Evolutionary conservation across 495 filamentous ascomycete genomes (phyloP).

Genomic region (Penicillium ucsense): DNA sequence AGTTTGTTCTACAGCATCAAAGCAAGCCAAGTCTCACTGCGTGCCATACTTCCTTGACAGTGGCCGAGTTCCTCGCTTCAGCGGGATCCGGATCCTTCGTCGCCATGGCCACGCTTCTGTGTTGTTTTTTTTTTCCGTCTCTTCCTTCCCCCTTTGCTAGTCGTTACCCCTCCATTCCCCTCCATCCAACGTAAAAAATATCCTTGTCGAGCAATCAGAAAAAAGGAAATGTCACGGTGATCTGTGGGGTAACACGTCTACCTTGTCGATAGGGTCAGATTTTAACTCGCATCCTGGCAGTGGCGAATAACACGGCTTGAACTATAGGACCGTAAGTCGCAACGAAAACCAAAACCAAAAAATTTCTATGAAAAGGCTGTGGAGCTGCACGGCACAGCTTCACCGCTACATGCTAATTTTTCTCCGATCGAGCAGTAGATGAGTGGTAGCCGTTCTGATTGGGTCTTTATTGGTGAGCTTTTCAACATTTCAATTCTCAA

Average conservation of each 20-base stretch:
- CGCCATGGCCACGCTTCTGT: background rate
- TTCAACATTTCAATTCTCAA: background rate
- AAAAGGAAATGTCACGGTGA: background rate
- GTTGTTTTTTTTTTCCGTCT: too few relatives aligned
- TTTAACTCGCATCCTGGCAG: background rate
- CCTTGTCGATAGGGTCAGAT: background rate
- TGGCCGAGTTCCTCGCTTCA: background rate
- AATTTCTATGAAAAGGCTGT: background rate
- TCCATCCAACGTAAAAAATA: background rate
- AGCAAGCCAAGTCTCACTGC: background rate
- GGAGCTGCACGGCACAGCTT: constrained; percentile 11
- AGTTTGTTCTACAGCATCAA: constrained; percentile 1
- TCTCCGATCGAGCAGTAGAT: constrained; percentile 4
- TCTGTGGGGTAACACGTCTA: background rate
- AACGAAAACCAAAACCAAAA: background rate
- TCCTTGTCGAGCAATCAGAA: background rate
- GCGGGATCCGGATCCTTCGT: background rate
- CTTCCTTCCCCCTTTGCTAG: background rate
- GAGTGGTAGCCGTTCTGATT: constrained; percentile 2
- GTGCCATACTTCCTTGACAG: background rate
- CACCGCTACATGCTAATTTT: constrained; percentile 20
- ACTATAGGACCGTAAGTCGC: too few relatives aligned
- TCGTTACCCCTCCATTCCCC: background rate
- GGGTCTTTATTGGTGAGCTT: background rate
- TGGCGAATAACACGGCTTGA: background rate